These are phyloP conservation scores for Colletotrichum noveboracense DNA, from an alignment of 2,329 filamentous ascomycete species.

Conservation along the genomic window DNA sequence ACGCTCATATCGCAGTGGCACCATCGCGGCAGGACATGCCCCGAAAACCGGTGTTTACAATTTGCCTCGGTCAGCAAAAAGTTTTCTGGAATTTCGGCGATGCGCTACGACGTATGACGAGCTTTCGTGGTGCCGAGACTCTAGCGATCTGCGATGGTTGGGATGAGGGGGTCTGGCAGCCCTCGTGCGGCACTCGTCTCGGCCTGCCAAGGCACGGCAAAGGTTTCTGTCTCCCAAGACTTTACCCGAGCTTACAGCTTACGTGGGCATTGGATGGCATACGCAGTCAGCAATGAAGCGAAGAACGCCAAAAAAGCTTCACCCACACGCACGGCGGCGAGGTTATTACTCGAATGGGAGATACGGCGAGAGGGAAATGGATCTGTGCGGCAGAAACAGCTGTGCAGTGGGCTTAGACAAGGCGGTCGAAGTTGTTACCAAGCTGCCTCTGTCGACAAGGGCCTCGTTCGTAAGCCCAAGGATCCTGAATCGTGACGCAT, in stretches of 20 bases:
- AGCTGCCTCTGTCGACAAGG: background rate
- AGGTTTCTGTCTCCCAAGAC: background rate
- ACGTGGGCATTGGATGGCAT: background rate
- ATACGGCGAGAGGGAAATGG: background rate
- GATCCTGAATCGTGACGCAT: background rate
- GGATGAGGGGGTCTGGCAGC: background rate
- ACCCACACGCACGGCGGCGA: background rate
- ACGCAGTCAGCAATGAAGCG: background rate
- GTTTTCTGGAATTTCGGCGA: background rate
- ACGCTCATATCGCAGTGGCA: background rate
- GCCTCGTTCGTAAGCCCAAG: background rate
- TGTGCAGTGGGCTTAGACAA: background rate
- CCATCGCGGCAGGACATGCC: background rate
- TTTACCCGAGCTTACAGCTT: slow-evolving; percentile 11
- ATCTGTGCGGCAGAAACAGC: background rate
- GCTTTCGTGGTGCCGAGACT: background rate
- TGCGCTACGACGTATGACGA: slow-evolving; percentile 1
- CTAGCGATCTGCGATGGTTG: background rate
- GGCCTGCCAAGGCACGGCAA: background rate
- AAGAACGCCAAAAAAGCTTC: background rate
- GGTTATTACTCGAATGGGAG: background rate
- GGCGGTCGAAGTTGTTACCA: background rate
- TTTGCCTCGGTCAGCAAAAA: background rate
- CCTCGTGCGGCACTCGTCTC: slow-evolving; percentile 1
- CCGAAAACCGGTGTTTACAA: background rate